These are phyloP conservation scores for Pterulicium gracile DNA, from an alignment of 1,284 basidiomycete genomes.

Conservation along the genomic window DNA sequence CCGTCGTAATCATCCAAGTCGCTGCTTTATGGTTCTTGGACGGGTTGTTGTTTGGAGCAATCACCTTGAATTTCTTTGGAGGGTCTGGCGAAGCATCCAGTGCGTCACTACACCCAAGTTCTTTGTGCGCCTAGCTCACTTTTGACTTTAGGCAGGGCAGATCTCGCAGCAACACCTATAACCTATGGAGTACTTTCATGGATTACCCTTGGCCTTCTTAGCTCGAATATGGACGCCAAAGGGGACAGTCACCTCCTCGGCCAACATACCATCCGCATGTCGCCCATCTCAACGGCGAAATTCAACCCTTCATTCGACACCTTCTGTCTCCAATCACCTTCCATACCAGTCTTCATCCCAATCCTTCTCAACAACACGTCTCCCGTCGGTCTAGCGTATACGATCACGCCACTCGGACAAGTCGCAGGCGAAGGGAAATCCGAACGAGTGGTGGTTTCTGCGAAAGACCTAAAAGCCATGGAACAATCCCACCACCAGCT, in stretches of 20 bases:
- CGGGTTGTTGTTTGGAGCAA: conserved; percentile 62
- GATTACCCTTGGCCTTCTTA: conserved; percentile 33
- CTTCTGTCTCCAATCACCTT: conserved; percentile 58
- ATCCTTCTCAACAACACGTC: conserved; percentile 86
- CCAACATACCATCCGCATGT: conserved; percentile 84
- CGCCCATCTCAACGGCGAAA: conserved; percentile 80
- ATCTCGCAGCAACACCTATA: conserved; percentile 31
- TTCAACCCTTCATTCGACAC: conserved; percentile 61
- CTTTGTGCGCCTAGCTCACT: neutral
- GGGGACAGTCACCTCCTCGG: conserved; percentile 64
- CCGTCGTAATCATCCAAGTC: conserved; percentile 51
- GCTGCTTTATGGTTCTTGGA: conserved; percentile 48
- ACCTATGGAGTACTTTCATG: conserved; percentile 28
- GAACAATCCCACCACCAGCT: conserved; percentile 40
- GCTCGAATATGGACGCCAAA: conserved; percentile 16
- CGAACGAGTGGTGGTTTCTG: conserved; percentile 43
- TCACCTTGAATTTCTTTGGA: conserved; percentile 34
- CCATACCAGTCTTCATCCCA: conserved; percentile 56
- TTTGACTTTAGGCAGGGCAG: conserved; percentile 16
- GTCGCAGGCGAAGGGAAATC: conserved; percentile 31
- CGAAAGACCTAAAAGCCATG: conserved; percentile 58
- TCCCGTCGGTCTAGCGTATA: conserved; percentile 68
- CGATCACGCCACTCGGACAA: conserved; percentile 60
- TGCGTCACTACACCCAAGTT: conserved; percentile 19
- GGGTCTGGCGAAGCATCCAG: conserved; percentile 14